Evolutionary conservation across 164 flowering plant species (phyloP).

Genomic region (Vitis riparia): DNA sequence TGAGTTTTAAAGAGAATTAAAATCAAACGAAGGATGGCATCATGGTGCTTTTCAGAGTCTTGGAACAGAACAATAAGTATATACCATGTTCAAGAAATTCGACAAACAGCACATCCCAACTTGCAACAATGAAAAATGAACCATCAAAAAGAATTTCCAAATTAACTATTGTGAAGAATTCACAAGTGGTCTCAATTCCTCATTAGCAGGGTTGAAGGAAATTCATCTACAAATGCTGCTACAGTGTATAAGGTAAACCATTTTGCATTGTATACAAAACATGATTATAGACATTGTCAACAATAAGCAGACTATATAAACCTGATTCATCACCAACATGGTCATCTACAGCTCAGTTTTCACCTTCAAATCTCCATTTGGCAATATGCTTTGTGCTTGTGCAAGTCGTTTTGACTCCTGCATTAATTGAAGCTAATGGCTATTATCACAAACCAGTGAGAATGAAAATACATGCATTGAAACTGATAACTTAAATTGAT

Average conservation of each 20-base stretch:
- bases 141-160: background rate
- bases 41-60: background rate
- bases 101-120: background rate
- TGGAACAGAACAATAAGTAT: background rate
- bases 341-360: slow-evolving; percentile 45
- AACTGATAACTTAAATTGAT: no score
- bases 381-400: slow-evolving; percentile 61
- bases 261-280: background rate
- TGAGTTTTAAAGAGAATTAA: no score
- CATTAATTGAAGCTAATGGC: background rate
- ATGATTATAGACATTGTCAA: no score
- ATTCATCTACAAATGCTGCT: background rate
- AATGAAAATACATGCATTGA: background rate
- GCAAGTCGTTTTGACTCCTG: slow-evolving; percentile 76
- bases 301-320: background rate
- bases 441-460: background rate
- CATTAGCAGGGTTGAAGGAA: background rate
- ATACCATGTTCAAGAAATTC: background rate
- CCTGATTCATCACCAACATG: background rate
- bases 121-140: background rate
- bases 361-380: slow-evolving; percentile 82
- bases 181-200: background rate
- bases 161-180: background rate
- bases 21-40: no score
- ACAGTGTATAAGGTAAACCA: background rate